A percentile compares a stretch with the other conserved stretches of the same genome.
Conservation (phyloP, 2,329 filamentous ascomycete species). For the Xylaria sp. region DNA sequence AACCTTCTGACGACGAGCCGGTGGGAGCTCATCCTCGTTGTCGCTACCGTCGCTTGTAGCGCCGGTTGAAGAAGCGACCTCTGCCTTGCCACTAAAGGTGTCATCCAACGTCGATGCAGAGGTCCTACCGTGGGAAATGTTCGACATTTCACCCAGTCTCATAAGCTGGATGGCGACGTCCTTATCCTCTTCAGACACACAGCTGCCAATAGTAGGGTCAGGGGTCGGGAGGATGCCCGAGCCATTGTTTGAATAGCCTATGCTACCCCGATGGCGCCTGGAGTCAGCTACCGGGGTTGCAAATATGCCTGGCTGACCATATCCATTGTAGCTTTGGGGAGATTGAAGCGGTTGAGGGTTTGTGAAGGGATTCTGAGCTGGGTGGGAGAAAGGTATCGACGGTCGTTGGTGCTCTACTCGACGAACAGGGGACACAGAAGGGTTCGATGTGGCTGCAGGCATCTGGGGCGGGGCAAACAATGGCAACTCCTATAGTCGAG, state of each 20-base stretch:
- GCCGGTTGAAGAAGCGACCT: constrained; percentile 83
- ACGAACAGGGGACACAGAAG: constrained; percentile 93
- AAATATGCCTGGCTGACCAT: constrained; percentile 67
- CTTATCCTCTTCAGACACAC: constrained; percentile 92
- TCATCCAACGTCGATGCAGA: constrained; percentile 95
- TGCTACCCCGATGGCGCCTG: constrained; percentile 73
- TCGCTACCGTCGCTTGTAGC: constrained; percentile 83
- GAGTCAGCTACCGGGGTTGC: constrained; percentile 69
- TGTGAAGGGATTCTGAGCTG: constrained; percentile 81
- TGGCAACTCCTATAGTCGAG: constrained; percentile 79
- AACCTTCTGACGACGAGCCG: constrained; percentile 67
- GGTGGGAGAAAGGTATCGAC: constrained; percentile 78
- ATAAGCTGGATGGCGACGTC: constrained; percentile 98
- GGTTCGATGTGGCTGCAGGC: constrained; percentile 92
- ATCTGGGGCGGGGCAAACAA: constrained; percentile 95
- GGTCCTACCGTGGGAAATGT: constrained; percentile 90
- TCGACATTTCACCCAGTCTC: constrained; percentile 92
- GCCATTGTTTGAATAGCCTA: constrained; percentile 61
- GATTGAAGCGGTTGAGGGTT: constrained; percentile 83
- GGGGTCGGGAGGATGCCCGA: constrained; percentile 84
- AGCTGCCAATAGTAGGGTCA: constrained; percentile 96
- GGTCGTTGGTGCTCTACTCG: constrained; percentile 78
- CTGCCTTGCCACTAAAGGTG: constrained; percentile 89
- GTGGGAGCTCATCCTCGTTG: constrained; percentile 70
- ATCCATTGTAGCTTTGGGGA: constrained; percentile 77